Evolutionary conservation across 2,329 filamentous ascomycete genomes (phyloP).

Genomic region (Didymella sp.): DNA sequence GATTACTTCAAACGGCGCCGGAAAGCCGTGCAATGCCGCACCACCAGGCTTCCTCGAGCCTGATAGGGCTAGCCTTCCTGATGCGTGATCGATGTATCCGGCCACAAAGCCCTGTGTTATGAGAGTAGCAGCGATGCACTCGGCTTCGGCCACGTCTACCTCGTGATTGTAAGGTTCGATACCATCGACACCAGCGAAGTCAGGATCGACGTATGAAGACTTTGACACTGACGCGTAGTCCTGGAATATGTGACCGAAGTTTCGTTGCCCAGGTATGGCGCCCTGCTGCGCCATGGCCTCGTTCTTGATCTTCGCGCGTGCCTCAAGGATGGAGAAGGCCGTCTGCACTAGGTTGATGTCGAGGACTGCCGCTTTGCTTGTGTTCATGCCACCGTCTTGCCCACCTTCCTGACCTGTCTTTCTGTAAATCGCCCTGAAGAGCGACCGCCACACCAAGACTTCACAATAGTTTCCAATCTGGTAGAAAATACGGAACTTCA

Average conservation of each 20-base stretch:
- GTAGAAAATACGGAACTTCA: constrained; percentile 76
- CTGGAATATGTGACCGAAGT: constrained; percentile 57
- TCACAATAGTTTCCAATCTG: constrained; percentile 79
- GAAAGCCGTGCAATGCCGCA: constrained; percentile 75
- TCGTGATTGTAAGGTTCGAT: constrained; percentile 41
- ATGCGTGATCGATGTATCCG: constrained; percentile 82
- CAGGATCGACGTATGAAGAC: constrained; percentile 52
- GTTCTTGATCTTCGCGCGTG: constrained; percentile 48
- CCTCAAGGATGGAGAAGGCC: constrained; percentile 71
- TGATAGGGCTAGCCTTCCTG: constrained; percentile 79
- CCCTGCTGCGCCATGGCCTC: constrained; percentile 39
- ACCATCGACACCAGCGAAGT: constrained; percentile 51
- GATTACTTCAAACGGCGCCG: constrained; percentile 73
- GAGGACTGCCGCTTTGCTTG: constrained; percentile 71
- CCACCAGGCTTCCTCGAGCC: constrained; percentile 66
- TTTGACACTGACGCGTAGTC: constrained; percentile 55
- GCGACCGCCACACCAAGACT: constrained; percentile 81
- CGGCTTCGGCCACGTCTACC: constrained; percentile 70
- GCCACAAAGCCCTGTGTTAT: constrained; percentile 81
- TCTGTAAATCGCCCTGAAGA: constrained; percentile 79
- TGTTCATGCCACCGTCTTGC: constrained; percentile 60
- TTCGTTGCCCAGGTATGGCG: constrained; percentile 47
- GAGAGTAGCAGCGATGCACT: constrained; percentile 77
- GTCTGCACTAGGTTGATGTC: constrained; percentile 72
- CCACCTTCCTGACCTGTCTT: constrained; percentile 74